Evolutionary conservation across 2,329 filamentous ascomycete genomes (phyloP), one percentile per base, ranked within the genome.

Genomic region (Volutella citrinella): DNA sequence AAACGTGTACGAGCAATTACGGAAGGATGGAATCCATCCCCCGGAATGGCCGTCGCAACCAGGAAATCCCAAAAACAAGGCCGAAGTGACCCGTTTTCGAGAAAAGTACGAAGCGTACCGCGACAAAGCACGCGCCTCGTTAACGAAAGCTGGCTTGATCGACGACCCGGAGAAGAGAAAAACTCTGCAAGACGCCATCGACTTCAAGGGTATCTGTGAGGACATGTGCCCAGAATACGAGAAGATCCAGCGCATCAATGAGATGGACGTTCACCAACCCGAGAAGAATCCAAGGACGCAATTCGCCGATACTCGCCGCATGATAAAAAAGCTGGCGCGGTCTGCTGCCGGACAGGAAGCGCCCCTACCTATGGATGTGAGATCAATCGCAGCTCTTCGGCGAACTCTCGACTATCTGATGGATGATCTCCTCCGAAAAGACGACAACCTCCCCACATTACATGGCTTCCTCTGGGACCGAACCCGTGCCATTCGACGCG

Each of bases 161-260:
- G 80, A 84, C 55, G 77, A 84, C 44, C 80, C 80, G 4, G 73
- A 80, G 19, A 75, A 78, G 48, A 73, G 74, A 35, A 78, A 80
- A 50, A 72, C 69, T 13, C 65, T 84, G 7, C 69, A 76, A 38
- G 73, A 84, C 51, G 80, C 80, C 7, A 76, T 84, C 29, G 71
- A 76, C 25, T 84, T 84, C 52, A 79, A 79, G 52, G 80, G 80
- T 11, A 81, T 80, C 27, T 83, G 79, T 48, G 76, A 83, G 48
- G 76, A 81, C 17, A 84, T 83, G 80, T 84, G 80, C 41, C 80
- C 80, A 6, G 76, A 82, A 43, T 82, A 75, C 55, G 80, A 84
- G 53, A 76, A 75, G 54, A 70, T 81, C 20, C 75, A 69, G 30
- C 70, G 80, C 40, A 82, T 84, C 36, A 73, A 72, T 29, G 77